A percentile compares a stretch with the other conserved stretches of the same genome.
Conservation (phyloP, 169 alveolate species). For the Plasmodium reichenowi region DNA sequence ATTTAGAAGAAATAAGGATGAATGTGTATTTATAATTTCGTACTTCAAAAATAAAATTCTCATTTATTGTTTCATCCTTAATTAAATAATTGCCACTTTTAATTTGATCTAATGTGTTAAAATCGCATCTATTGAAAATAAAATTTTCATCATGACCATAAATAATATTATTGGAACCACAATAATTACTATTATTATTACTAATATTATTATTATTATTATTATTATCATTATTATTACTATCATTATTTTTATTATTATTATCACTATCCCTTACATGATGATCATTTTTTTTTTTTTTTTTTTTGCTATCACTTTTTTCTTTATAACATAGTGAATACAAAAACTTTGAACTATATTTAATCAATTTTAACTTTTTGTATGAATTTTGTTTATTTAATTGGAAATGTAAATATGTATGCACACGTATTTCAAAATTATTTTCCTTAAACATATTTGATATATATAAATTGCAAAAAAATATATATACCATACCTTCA, state of each 20-base stretch:
- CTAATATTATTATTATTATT: background rate
- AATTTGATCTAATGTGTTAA: too few species aligned
- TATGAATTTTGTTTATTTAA: slow-evolving; percentile 18
- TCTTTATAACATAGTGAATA: slow-evolving; percentile 4
- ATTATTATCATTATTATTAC: background rate
- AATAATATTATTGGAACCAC: too few species aligned
- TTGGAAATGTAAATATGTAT: slow-evolving; percentile 31
- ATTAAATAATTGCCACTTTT: too few species aligned
- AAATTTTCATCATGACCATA: too few species aligned
- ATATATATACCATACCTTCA: slow-evolving; percentile 44
- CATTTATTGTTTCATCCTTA: background rate
- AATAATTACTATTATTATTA: background rate
- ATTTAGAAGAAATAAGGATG: slow-evolving; percentile 34
- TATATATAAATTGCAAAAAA: slow-evolving; percentile 14
- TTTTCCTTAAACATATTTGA: slow-evolving; percentile 10
- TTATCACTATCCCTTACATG: background rate
- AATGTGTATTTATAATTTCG: slow-evolving; percentile 11
- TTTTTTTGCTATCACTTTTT: background rate
- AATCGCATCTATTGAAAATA: too few species aligned
- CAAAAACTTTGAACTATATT: slow-evolving; percentile 30
- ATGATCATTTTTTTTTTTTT: background rate
- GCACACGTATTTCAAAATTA: slow-evolving; percentile 7
- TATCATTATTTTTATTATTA: background rate
- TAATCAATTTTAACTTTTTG: slow-evolving; percentile 9
- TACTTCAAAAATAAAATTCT: background rate